These are phyloP conservation scores for Karstenula rhodostoma DNA, from an alignment of 2,329 filamentous ascomycete genomes.

Conservation along the genomic window DNA sequence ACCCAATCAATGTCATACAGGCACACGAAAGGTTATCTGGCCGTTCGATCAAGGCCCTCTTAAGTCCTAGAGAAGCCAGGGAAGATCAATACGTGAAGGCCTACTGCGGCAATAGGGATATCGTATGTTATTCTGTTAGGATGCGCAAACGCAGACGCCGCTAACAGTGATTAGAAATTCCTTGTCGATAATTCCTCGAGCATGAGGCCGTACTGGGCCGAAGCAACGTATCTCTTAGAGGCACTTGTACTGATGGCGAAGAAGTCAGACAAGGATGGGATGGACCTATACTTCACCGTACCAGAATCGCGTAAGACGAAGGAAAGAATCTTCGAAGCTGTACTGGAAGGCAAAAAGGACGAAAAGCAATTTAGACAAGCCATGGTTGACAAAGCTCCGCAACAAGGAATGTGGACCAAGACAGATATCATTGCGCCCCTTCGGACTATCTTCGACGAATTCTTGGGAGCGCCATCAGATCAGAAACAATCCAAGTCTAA, in stretches of 20 bases:
- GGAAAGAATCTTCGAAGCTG: not conserved
- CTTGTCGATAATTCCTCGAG: conserved; percentile 17
- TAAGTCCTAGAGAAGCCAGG: too few relatives aligned
- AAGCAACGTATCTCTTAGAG: conserved; percentile 17
- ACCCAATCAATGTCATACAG: not conserved
- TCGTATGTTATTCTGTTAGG: not conserved
- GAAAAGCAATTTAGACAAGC: not conserved
- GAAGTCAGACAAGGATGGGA: conserved; percentile 13
- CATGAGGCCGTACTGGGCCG: conserved; percentile 19
- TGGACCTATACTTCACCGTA: conserved; percentile 18
- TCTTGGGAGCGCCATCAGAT: not conserved
- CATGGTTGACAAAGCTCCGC: not conserved
- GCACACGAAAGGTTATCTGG: not conserved
- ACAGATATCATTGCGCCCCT: conserved; percentile 6
- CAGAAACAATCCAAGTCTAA: not conserved
- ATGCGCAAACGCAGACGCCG: too few relatives aligned
- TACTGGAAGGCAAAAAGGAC: not conserved
- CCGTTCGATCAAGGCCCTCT: too few relatives aligned
- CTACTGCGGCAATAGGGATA: not conserved
- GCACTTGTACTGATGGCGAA: conserved; percentile 17
- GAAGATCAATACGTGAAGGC: not conserved
- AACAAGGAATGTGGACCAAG: not conserved
- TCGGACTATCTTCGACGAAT: conserved; percentile 1
- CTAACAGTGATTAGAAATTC: conserved; percentile 11
- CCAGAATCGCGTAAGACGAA: not conserved